phyloP scores from a whole-genome alignment of 192 early-diverging fungal genomes.

The Bifiguratus adelaidae region DNA sequence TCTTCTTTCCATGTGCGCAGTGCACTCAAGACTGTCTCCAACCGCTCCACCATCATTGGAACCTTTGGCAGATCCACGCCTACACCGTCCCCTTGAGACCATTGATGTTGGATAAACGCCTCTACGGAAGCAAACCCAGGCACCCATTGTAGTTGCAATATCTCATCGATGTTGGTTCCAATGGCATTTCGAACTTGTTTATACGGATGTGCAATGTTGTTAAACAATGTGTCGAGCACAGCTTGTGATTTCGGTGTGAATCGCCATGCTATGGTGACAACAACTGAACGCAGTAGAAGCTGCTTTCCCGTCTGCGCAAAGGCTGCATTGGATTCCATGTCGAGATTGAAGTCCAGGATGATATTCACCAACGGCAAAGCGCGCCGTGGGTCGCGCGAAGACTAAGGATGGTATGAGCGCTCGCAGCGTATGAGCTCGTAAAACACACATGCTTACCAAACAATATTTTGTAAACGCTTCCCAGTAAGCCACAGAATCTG shows the following conservation, averaged over 20 bases:
- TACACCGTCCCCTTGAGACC: conserved; percentile 4
- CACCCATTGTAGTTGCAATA: conserved; percentile 48
- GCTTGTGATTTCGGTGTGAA: conserved; percentile 18
- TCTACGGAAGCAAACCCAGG: conserved; percentile 39
- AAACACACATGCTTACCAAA: conserved; percentile 12
- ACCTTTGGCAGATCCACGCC: conserved; percentile 5
- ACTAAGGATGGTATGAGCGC: no score
- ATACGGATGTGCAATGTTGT: conserved; percentile 69
- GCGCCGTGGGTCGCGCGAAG: conserved; percentile 76
- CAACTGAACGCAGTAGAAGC: conserved; percentile 44
- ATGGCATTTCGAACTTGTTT: conserved; percentile 80
- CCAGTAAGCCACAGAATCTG: conserved; percentile 75
- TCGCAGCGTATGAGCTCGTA: no score
- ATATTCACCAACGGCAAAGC: conserved; percentile 60
- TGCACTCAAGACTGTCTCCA: conserved; percentile 14
- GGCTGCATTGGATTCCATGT: conserved; percentile 69
- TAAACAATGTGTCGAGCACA: conserved; percentile 37
- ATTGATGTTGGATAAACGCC: conserved; percentile 15
- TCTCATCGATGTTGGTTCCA: conserved; percentile 59
- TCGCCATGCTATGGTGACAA: conserved; percentile 64
- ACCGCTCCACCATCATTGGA: conserved; percentile 13
- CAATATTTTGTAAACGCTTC: conserved; percentile 52
- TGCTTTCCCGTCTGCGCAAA: conserved; percentile 81
- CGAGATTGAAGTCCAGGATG: conserved; percentile 52
- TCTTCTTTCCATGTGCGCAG: conserved; percentile 27